Base-by-base conservation (phyloP, 2,329 filamentous ascomycete species). In the Aspergillus luchuensis region DNA sequence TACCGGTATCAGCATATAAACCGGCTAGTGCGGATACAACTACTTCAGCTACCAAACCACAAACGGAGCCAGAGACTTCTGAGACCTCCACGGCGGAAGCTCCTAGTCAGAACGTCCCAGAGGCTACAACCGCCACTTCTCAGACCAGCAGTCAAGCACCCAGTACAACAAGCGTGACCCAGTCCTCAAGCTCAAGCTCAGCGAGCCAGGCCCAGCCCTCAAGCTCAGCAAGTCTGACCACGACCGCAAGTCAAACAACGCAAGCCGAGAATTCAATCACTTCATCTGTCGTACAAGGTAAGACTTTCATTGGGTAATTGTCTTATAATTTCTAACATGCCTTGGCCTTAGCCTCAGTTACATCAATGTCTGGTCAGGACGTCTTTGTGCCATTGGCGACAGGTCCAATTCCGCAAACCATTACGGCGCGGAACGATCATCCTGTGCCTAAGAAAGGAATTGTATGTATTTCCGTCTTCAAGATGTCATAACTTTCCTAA, bases 341-440 rank as follows among this genome's bases (percentile, higher is more conserved):
- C 25, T 21, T 45, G 36, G 17, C 53, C 5, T n/a, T 43, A 66
- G 62, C 39, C 28, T 30, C 58, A 8, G 28, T 49, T 30, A 50
- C 63, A 21, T 54, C 45, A 21, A 78, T 78, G 75, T 61, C 66
- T 23, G 51, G 66, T 38, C 77, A 81, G 62, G 72, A 81, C 64
- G 71, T 79, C 15, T 81, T 81, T 64, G 56, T 73, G 39, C 78
- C 79, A 4, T 68, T 81, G 52, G 73, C 72, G 23, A 73, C 74
- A 50, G 75, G 72, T 19, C 66, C 72, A 15, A 71, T 78, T 38
- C 78, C 79, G 3, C 58, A 65, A 10, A 78, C 71, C 33, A 78
- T 81, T 57, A 61, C 67, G 33, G 64, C 71, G 41, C 74, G 78
- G 39, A 50, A 73, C 51, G 78, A 79, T 53, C 79, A 81, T 63